phyloP scores from a whole-genome alignment of 108 stramenopile genomes.

The Skeletonema potamos region DNA sequence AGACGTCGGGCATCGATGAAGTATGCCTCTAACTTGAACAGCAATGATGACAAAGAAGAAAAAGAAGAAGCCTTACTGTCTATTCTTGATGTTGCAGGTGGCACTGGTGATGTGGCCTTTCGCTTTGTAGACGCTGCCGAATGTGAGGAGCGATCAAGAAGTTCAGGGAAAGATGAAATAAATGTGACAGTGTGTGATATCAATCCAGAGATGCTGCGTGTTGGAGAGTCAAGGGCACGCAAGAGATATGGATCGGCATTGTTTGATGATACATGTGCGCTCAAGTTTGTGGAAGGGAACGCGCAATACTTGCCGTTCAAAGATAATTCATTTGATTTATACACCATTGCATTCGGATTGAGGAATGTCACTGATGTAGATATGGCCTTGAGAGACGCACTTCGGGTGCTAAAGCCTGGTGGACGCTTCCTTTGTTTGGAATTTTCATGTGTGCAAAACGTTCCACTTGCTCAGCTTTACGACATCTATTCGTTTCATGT shows the following conservation, averaged over 20 bases:
- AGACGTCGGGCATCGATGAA: conserved; percentile 48
- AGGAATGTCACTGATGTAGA: conserved; percentile 97
- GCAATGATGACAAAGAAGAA: neutral
- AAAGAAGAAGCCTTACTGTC: conserved; percentile 21
- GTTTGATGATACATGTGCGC: conserved; percentile 52
- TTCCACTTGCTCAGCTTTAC: conserved; percentile 73
- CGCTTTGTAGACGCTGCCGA: conserved; percentile 83
- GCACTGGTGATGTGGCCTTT: conserved; percentile 98
- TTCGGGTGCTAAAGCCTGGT: conserved; percentile 93
- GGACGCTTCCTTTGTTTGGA: conserved; percentile 97
- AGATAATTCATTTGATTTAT: conserved; percentile 92
- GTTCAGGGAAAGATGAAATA: conserved; percentile 58
- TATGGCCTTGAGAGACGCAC: conserved; percentile 79
- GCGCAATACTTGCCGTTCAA: conserved; percentile 92
- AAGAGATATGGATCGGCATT: conserved; percentile 52
- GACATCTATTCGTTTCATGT: conserved; percentile 93
- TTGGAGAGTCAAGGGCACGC: conserved; percentile 78
- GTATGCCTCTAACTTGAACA: neutral
- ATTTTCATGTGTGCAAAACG: conserved; percentile 87
- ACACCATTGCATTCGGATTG: conserved; percentile 98
- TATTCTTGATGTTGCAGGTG: conserved; percentile 96
- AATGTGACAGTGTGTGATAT: conserved; percentile 97
- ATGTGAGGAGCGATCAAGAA: conserved; percentile 59
- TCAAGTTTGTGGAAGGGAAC: conserved; percentile 87
- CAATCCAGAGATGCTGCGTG: conserved; percentile 95